Evolutionary conservation across 306 rosid genomes (phyloP), one percentile per base, ranked within the genome.

Genomic region (Medicago arabica): DNA sequence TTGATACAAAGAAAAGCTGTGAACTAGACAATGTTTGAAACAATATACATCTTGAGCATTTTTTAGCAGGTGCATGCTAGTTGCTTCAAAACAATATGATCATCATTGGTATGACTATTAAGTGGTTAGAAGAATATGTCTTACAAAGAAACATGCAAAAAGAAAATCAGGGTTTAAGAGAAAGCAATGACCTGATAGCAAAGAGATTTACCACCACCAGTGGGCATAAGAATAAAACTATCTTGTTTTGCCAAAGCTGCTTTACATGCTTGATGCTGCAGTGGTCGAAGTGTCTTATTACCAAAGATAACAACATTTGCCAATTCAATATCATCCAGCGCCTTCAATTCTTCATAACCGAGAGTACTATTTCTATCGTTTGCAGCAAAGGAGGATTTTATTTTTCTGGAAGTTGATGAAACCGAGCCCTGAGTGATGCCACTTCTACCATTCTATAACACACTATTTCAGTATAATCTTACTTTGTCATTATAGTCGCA

Each of bases 141-240:
- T 3, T 69, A 75, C 39, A 34, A 49, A 69, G 5, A 53, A 43
- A n/a, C 34, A 7, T 19, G 12, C 5, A 18, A 31, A 55, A 46
- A 50, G 31, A 38, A 3, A 25, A 60, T 25, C 66, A 28, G 18
- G 74, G 59, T 17, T 21, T 74, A 80, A n/a, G 71, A 80, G 78
- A 84, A 85, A 81, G 71, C 84, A 54, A 74, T 39, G 69, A 95
- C 98, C 98, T 95, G 98, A 76, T 95, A 95, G 77, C 98, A 95
- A 72, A 95, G 89, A 78, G 97, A 90, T 90, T 95, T 95, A 39
- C 97, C 98, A 67, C 98, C 98, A 72, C 98, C 98, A 7, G 98
- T 95, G 39, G 98, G 98, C 98, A 95, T 95, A 64, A 95, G 92
- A 80, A 95, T 83, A 79, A 95, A 95, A 80, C 96, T 90, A 85